Evolutionary conservation across 2,329 filamentous ascomycete species (phyloP), one percentile per base, ranked within the genome.

Genomic region (Septoria petroselini): DNA sequence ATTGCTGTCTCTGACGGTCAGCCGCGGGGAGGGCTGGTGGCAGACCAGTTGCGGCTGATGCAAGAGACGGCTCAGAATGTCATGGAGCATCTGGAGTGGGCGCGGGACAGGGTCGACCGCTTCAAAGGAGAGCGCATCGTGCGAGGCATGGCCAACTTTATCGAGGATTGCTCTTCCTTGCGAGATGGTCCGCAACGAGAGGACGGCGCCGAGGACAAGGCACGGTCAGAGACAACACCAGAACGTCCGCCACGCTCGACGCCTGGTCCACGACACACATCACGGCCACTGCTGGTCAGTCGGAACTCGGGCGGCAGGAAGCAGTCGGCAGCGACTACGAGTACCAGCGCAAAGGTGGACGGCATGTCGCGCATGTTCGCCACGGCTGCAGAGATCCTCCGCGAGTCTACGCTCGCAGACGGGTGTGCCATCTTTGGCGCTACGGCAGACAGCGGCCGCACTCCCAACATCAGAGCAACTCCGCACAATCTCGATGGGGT

Each of bases 71-170:
- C 75, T 1, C 68, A 69, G 15, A 76, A 80, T 3, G 71, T 82
- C 3, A 81, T 82, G 69, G 76, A 81, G 27, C 81, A 85, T 50
- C 62, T 86, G 7, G 80, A 82, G 67, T 77, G 73, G 70, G 77
- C 70, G 37, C 73, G 74, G 54, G 73, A 70, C 53, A 75, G 68
- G 46, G 76, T 72, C 49, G 78, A 75, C 57, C 77, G 73, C 58
- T 75, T 70, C 59, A 73, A 72, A 58, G 77, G 70, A 39, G 79
- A 73, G 58, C 75, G 71, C 56, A 82, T 76, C 65, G 76, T 76
- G 29, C 72, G 75, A 15, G 77, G 78, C 1, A 66, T 82, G 23
- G 77, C 75, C 2, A 70, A 71, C 14, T 82, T 69, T 48, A 65
- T 69, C 35, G 61, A 68, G 40, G 46, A 54, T 9, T 55, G 52